Percentiles rank a stretch among this genome's conserved stretches.
These are phyloP conservation scores for Suillus plorans DNA, from an alignment of 768 basidiomycete genomes.

Conservation along the genomic window DNA sequence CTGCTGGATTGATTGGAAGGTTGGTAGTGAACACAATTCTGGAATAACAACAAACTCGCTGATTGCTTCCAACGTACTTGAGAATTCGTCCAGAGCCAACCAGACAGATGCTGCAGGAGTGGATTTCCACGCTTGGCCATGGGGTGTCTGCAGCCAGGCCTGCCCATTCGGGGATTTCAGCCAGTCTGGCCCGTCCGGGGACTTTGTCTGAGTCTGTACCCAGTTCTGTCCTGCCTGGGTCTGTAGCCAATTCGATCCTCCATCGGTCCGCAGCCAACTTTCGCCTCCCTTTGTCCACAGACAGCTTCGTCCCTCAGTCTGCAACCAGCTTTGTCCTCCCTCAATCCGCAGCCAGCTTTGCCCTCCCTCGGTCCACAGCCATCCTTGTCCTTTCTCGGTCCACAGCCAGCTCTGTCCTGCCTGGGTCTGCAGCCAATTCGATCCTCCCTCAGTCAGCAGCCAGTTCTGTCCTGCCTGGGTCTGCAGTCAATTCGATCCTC, in stretches of 20 bases:
- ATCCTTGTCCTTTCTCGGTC: neutral
- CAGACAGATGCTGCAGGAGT: neutral
- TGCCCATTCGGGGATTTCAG: neutral
- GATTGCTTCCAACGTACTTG: neutral
- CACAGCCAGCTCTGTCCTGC: too few relatives aligned
- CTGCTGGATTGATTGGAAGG: neutral
- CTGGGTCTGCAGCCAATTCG: too few relatives aligned
- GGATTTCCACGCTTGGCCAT: neutral
- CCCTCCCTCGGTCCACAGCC: neutral
- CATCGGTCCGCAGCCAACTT: too few relatives aligned
- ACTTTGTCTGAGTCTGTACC: neutral
- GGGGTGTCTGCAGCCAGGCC: neutral
- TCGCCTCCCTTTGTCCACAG: too few relatives aligned
- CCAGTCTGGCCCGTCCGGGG: neutral
- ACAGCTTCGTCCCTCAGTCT: too few relatives aligned
- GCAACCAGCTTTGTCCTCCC: too few relatives aligned
- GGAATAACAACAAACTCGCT: neutral
- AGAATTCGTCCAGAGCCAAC: neutral
- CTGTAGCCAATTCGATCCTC: too few relatives aligned
- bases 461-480: rapidly evolving
- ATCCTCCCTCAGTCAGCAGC: too few relatives aligned
- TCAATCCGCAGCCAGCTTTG: too few relatives aligned
- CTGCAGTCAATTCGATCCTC: neutral
- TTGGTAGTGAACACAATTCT: neutral
- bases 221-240: too few relatives aligned